Base-by-base conservation (phyloP, 257 asterid genomes). In the Galeopsis tetrahit region DNA sequence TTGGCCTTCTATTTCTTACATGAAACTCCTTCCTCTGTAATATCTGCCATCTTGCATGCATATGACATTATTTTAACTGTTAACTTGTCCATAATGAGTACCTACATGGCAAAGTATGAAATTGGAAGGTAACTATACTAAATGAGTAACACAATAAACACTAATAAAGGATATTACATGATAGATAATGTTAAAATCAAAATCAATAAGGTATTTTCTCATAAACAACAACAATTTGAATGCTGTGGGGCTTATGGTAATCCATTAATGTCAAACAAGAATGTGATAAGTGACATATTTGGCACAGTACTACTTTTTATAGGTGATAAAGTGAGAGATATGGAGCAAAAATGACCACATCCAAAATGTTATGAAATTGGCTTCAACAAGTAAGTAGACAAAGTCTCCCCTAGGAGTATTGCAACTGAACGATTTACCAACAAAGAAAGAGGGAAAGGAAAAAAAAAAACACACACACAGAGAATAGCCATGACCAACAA, bases 11-110 rank as follows among this genome's bases (percentile, higher is more conserved):
- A 91, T 83, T 74, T 84, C 98, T 92, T 92, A 95, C 99, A 92
- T 87, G 99, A 92, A 82, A 95, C 95, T 85, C 98, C 99, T 90
- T 95, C 99, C 66, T 95, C 98, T 10, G 97, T 90, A 72, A 90
- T 90, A 83, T 95, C 99, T 32, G 96, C 96, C 99, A 95, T 92
- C 92, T 92, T 95, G 92, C 98, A 95, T 5, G 99, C 81, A 51
- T 79, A 82, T 31, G 99, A 95, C 96, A 95, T 90, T 81, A 95
- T 78, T 84, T 92, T 95, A 77, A 89, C 87, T n/a, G 99, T 95
- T 66, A 95, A 40, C 84, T 83, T 95, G 88, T 95, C 99, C 99
- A 95, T 92, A 77, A 95, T 85, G 81, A 95, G 98, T 75, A 95
- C 99, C 99, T 95, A 83, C 79, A 75, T 15, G 70, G 60, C 61